These are phyloP conservation scores for Pleurotus pulmonarius DNA, from an alignment of 768 basidiomycete species.

Conservation along the genomic window DNA sequence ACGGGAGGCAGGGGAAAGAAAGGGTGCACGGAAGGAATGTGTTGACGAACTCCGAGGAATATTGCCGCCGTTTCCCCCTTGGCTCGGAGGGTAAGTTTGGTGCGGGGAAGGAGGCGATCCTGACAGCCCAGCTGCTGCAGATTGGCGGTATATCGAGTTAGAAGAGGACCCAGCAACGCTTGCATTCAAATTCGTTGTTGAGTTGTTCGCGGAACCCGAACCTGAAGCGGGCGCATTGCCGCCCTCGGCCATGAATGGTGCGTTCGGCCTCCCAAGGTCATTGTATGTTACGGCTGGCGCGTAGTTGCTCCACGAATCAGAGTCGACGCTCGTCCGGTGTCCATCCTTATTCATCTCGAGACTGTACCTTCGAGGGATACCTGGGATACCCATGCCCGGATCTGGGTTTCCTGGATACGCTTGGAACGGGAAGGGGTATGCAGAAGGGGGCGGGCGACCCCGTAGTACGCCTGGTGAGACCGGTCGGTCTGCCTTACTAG, in stretches of 20 bases:
- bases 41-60: constrained; percentile 39
- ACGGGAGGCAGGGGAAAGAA: constrained; percentile 68
- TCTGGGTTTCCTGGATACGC: constrained; percentile 66
- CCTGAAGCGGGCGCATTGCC: constrained; percentile 10
- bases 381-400: constrained; percentile 41
- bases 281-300: not conserved
- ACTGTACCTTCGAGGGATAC: constrained; percentile 5
- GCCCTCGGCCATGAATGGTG: constrained; percentile 30
- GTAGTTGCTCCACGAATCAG: not conserved
- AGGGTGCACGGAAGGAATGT: constrained; percentile 62
- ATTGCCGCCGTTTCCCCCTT: not conserved
- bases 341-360: not conserved
- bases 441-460: constrained; percentile 26
- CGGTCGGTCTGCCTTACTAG: too few species aligned
- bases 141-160: not conserved
- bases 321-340: not conserved
- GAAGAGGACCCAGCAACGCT: constrained; percentile 19
- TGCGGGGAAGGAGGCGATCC: not conserved
- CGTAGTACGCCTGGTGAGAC: too few species aligned
- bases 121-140: not conserved
- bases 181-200: constrained; percentile 6
- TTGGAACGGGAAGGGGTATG: constrained; percentile 50
- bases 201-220: not conserved
- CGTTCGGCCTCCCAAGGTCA: constrained; percentile 24
- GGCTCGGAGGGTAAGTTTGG: not conserved